Evolutionary conservation across 2,329 filamentous ascomycete species (phyloP).

Genomic region (Colletotrichum truncatum): DNA sequence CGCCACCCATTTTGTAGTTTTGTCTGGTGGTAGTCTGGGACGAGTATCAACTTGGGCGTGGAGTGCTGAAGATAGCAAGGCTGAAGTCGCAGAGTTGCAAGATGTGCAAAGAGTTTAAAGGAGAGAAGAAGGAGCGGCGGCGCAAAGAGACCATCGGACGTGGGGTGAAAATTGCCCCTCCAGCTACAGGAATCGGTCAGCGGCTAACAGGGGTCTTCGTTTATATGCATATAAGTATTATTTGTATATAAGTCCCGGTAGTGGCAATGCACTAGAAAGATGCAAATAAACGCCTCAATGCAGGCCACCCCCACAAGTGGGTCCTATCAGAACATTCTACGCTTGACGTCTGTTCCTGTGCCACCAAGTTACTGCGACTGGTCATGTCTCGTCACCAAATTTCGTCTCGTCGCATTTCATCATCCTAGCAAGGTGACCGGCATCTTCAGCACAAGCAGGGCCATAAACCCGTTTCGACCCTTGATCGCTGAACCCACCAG

Average conservation of each 20-base stretch:
- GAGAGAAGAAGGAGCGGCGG: neutral
- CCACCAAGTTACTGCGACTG: constrained; percentile 16
- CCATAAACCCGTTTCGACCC: constrained; percentile 16
- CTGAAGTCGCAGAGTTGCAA: constrained; percentile 9
- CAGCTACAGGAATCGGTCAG: constrained; percentile 19
- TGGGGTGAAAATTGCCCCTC: constrained; percentile 34
- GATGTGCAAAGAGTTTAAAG: neutral
- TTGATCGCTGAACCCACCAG: constrained; percentile 17
- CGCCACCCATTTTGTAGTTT: constrained; percentile 45
- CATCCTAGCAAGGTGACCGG: constrained; percentile 5
- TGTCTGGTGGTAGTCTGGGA: constrained; percentile 14
- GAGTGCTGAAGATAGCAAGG: constrained; percentile 15
- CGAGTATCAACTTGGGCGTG: neutral
- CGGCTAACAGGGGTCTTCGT: constrained; percentile 1
- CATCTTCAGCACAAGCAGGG: neutral
- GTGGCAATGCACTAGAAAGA: too few relatives aligned
- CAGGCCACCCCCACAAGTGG: neutral
- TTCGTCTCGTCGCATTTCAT: constrained; percentile 18
- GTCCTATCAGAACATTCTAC: constrained; percentile 19
- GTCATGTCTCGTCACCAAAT: constrained; percentile 9
- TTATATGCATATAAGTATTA: too few relatives aligned
- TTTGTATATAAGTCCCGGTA: too few relatives aligned
- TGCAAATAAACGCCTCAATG: too few relatives aligned
- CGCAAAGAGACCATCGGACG: constrained; percentile 13
- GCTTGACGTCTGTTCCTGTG: constrained; percentile 4